Percentiles rank a stretch among this genome's conserved stretches.
phyloP scores from a whole-genome alignment of 768 basidiomycete species.

The Calocybe indica region DNA sequence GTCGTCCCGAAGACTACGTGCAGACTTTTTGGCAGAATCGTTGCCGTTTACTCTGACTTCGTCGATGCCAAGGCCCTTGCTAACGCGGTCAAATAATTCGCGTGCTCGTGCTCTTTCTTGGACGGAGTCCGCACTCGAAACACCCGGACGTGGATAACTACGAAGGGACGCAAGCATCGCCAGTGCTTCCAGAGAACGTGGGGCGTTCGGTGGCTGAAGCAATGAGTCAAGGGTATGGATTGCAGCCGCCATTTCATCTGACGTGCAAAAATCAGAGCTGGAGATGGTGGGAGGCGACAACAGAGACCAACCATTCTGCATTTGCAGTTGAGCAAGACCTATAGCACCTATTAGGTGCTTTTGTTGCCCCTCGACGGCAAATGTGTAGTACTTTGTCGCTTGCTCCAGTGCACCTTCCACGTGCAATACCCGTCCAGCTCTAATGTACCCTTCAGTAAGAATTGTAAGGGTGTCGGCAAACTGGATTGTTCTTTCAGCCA shows the following conservation, averaged over 20 bases:
- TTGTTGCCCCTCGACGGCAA: slow-evolving; percentile 61
- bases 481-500: slow-evolving; percentile 91
- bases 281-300: background rate
- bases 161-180: slow-evolving; percentile 88
- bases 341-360: slow-evolving; percentile 77
- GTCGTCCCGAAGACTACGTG: slow-evolving; percentile 65
- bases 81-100: slow-evolving; percentile 74
- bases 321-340: slow-evolving; percentile 82
- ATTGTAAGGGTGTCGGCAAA: slow-evolving; percentile 86
- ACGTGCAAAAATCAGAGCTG: slow-evolving; percentile 1
- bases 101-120: slow-evolving; percentile 72
- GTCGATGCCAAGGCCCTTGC: slow-evolving; percentile 62
- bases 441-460: slow-evolving; percentile 80
- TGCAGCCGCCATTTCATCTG: slow-evolving; percentile 80
- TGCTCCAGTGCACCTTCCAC: slow-evolving; percentile 57
- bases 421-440: slow-evolving; percentile 78
- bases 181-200: slow-evolving; percentile 74
- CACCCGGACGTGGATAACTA: slow-evolving; percentile 75
- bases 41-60: slow-evolving; percentile 39
- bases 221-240: slow-evolving; percentile 81
- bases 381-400: slow-evolving; percentile 66
- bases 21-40: slow-evolving; percentile 27
- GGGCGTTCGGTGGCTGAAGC: slow-evolving; percentile 58
- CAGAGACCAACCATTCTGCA: slow-evolving; percentile 60
- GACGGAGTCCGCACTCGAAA: slow-evolving; percentile 64